These are phyloP conservation scores for Stagonosporopsis vannaccii DNA, from an alignment of 2,329 filamentous ascomycete species.

Conservation along the genomic window DNA sequence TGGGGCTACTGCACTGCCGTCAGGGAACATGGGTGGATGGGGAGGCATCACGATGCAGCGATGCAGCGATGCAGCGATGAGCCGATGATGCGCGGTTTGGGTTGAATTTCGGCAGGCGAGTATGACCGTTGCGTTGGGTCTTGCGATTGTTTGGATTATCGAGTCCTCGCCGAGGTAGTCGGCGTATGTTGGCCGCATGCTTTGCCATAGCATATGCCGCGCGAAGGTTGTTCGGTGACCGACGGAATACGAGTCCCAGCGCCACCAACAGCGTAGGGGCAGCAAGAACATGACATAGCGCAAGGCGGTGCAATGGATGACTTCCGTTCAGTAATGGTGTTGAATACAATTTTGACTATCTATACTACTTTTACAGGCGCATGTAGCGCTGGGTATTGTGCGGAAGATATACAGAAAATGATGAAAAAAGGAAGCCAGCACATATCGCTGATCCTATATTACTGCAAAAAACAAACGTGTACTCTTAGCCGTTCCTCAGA, in stretches of 20 bases:
- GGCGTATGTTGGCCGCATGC: too few species aligned
- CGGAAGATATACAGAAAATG: slow-evolving; percentile 3
- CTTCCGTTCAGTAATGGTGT: background rate
- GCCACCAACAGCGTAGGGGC: slow-evolving; percentile 1
- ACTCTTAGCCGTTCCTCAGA: background rate
- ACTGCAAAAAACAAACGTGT: background rate
- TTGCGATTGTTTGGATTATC: background rate
- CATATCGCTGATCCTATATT: background rate
- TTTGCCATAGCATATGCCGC: background rate
- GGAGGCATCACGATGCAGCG: background rate
- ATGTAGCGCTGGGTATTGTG: slow-evolving; percentile 16
- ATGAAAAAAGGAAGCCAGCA: background rate
- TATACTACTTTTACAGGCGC: slow-evolving; percentile 10
- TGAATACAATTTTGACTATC: background rate
- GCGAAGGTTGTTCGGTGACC: slow-evolving; percentile 10
- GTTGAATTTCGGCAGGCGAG: background rate
- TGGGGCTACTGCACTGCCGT: background rate
- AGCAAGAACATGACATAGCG: background rate
- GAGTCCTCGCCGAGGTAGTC: background rate
- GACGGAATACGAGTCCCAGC: slow-evolving; percentile 1
- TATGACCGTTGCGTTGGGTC: background rate
- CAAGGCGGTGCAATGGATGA: background rate
- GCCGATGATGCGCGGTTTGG: background rate
- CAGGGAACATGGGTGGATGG: slow-evolving; percentile 3
- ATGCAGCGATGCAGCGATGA: background rate